Evolutionary conservation across 208 protist species (phyloP).

Genomic region (Leishmania major): DNA sequence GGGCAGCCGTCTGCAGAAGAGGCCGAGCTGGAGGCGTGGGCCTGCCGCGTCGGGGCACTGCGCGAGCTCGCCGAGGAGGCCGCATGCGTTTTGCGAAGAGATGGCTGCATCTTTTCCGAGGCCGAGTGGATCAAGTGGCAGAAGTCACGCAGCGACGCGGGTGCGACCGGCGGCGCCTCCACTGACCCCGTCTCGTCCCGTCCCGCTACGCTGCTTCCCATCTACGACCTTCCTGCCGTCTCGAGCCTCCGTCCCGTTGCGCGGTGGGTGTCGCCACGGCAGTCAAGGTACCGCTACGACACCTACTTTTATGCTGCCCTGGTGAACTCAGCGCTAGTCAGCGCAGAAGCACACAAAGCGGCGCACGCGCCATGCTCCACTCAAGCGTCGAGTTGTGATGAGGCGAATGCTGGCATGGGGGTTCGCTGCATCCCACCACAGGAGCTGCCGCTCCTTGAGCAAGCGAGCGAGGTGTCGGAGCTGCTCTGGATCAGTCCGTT

Average conservation of each 20-base stretch:
- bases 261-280: constrained; percentile 57
- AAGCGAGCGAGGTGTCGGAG: constrained; percentile 42
- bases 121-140: constrained; percentile 12
- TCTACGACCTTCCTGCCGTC: constrained; percentile 24
- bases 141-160: not conserved
- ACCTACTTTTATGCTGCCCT: constrained; percentile 52
- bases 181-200: not conserved
- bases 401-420: not conserved
- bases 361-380: not conserved
- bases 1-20: not conserved
- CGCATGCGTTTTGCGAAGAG: constrained; percentile 35
- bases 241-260: constrained; percentile 36
- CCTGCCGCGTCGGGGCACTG: constrained; percentile 39
- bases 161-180: not conserved
- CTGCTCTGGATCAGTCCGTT: constrained; percentile 56
- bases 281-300: constrained; percentile 54
- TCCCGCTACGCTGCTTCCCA: not conserved
- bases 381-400: not conserved
- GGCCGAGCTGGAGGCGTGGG: constrained; percentile 25
- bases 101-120: constrained; percentile 18
- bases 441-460: constrained; percentile 26
- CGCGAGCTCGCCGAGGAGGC: constrained; percentile 65
- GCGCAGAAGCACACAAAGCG: not conserved
- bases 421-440: constrained; percentile 24
- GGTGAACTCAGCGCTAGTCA: constrained; percentile 14